Conservation (phyloP, 2,329 filamentous ascomycete genomes). For the Trichothecium sympodiale region DNA sequence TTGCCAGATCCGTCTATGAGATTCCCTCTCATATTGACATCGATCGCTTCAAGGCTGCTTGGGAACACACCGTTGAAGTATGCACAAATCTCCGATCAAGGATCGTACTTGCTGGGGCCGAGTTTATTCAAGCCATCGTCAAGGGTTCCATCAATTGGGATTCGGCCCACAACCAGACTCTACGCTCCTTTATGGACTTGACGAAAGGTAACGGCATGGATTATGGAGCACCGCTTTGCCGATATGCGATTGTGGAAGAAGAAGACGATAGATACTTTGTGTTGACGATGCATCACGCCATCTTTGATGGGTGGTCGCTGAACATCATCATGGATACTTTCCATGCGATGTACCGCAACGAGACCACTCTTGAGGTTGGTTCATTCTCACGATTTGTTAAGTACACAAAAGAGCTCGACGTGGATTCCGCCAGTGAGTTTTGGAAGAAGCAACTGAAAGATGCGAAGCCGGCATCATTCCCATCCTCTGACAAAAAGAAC, state of each 20-base stretch:
- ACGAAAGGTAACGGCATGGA: slow-evolving; percentile 5
- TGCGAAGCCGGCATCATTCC: slow-evolving; percentile 4
- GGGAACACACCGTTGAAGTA: slow-evolving; percentile 7
- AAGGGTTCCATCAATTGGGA: slow-evolving; percentile 2
- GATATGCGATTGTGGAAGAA: slow-evolving; percentile 1
- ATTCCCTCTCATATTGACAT: slow-evolving; percentile 10
- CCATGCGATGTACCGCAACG: slow-evolving; percentile 3
- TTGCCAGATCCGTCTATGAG: slow-evolving; percentile 15
- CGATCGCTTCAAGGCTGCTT: slow-evolving; percentile 13
- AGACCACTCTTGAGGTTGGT: not conserved
- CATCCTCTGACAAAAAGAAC: not conserved
- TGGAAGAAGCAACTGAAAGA: not conserved
- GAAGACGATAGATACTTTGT: slow-evolving; percentile 7
- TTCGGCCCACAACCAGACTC: not conserved
- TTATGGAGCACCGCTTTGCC: slow-evolving; percentile 3
- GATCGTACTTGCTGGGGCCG: slow-evolving; percentile 4
- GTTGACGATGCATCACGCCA: slow-evolving; percentile 13
- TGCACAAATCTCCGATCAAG: slow-evolving; percentile 5
- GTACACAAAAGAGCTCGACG: not conserved
- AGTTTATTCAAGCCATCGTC: slow-evolving; percentile 3
- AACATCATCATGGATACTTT: slow-evolving; percentile 4
- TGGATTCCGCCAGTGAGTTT: not conserved
- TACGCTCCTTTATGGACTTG: not conserved
- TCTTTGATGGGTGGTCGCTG: slow-evolving; percentile 15
- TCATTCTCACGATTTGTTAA: slow-evolving; percentile 7